Evolutionary conservation across 805 yeast species (phyloP).

Genomic region (Novakomyces olei): DNA sequence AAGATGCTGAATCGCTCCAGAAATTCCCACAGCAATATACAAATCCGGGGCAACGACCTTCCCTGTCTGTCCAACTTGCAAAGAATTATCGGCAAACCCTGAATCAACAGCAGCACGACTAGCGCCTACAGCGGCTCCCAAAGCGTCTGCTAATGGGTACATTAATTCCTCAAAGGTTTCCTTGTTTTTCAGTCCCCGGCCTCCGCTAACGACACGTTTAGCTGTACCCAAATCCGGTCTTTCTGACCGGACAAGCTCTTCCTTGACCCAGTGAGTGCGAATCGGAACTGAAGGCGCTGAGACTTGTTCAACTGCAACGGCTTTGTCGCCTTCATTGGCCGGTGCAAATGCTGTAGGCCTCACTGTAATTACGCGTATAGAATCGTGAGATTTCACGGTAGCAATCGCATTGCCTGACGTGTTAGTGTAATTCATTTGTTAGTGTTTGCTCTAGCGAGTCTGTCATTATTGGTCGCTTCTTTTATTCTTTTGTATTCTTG

Average conservation of each 20-base stretch:
- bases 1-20: constrained; percentile 94
- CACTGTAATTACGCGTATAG: constrained; percentile 46
- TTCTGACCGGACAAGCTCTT: constrained; percentile 50
- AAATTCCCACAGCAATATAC: constrained; percentile 79
- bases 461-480: no score
- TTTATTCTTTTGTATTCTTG: no score
- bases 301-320: constrained; percentile 28
- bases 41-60: constrained; percentile 92
- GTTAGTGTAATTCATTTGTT: no score
- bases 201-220: constrained; percentile 64
- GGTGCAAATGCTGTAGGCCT: constrained; percentile 62
- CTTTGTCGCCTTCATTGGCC: constrained; percentile 20
- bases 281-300: constrained; percentile 17
- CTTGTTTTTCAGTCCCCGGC: constrained; percentile 78
- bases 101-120: constrained; percentile 96
- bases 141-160: constrained; percentile 61
- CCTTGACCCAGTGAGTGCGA: constrained; percentile 44
- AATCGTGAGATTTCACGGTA: constrained; percentile 53
- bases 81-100: constrained; percentile 84
- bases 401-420: constrained; percentile 61
- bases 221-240: constrained; percentile 87
- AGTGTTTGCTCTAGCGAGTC: no score
- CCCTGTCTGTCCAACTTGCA: constrained; percentile 96
- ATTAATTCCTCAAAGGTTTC: constrained; percentile 61
- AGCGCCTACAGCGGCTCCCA: constrained; percentile 90